Percentiles rank a stretch among this genome's conserved stretches.
These are phyloP conservation scores for Wickerhamomyces queroliae DNA, from an alignment of 805 yeast species.

Conservation along the genomic window DNA sequence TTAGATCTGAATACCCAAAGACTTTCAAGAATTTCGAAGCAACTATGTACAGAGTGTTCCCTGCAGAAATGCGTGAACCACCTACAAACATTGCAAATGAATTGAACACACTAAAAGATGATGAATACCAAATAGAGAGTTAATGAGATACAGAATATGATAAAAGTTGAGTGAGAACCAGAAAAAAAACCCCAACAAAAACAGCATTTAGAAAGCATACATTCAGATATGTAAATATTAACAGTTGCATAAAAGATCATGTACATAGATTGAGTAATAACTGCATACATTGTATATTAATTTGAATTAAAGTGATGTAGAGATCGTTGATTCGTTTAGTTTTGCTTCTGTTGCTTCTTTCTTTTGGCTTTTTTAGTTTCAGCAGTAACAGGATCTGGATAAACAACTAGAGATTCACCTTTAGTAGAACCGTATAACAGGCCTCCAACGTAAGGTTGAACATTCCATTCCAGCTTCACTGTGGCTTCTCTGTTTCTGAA, in stretches of 20 bases:
- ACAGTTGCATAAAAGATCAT: no score
- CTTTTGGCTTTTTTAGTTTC: conserved; percentile 7
- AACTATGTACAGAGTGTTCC: conserved; percentile 21
- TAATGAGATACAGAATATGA: no score
- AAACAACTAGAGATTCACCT: conserved; percentile 18
- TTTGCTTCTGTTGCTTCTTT: conserved; percentile 4
- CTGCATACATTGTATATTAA: no score
- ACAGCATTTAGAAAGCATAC: no score
- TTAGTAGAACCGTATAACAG: conserved; percentile 58
- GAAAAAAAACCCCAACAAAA: no score
- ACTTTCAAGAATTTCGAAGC: conserved; percentile 21
- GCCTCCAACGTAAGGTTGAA: conserved; percentile 89
- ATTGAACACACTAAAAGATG: no score
- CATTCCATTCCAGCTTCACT: conserved; percentile 78
- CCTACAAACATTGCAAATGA: conserved; percentile 6
- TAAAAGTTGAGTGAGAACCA: no score
- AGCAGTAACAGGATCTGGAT: conserved; percentile 12
- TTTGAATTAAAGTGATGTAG: no score
- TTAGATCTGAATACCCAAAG: conserved; percentile 23
- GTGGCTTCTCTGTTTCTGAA: conserved; percentile 59
- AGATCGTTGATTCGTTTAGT: no score
- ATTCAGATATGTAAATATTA: no score
- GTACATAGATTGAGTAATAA: no score
- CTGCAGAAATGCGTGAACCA: conserved; percentile 14
- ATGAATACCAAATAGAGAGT: no score